phyloP scores from a whole-genome alignment of 371 early-diverging fungal species.

The Blakeslea trispora region DNA sequence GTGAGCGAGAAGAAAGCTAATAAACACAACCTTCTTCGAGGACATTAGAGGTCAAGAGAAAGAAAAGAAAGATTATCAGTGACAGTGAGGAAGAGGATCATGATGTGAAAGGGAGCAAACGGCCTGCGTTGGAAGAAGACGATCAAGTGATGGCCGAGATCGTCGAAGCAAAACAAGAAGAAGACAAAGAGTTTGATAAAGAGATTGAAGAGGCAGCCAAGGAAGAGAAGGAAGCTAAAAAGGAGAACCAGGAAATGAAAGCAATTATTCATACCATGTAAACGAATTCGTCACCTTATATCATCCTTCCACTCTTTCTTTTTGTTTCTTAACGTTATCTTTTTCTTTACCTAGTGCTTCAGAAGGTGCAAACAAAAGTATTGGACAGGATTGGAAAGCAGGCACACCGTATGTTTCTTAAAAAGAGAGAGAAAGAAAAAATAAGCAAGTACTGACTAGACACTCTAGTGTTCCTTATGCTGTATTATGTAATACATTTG shows the following conservation, averaged over 20 bases:
- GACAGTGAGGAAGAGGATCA: slow-evolving; percentile 19
- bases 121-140: background rate
- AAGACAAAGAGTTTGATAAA: slow-evolving; percentile 16
- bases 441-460: too few species aligned
- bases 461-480: slow-evolving; percentile 75
- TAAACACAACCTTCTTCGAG: too few species aligned
- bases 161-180: background rate
- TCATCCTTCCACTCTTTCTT: too few species aligned
- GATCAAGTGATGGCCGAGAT: background rate
- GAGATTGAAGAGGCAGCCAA: slow-evolving; percentile 19
- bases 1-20: too few species aligned
- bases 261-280: slow-evolving; percentile 22
- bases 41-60: background rate
- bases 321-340: background rate
- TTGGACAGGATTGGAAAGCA: slow-evolving; percentile 6
- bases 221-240: slow-evolving; percentile 22
- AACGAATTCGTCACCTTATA: too few species aligned
- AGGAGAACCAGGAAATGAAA: slow-evolving; percentile 19
- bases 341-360: slow-evolving; percentile 10
- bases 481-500: slow-evolving; percentile 87
- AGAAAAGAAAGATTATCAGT: slow-evolving; percentile 13
- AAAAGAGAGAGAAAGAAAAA: background rate
- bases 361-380: slow-evolving; percentile 1
- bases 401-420: slow-evolving; percentile 14
- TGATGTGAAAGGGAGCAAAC: slow-evolving; percentile 6